Base-by-base conservation (phyloP, 2,329 filamentous ascomycete genomes). In the Microdochium bolleyi region DNA sequence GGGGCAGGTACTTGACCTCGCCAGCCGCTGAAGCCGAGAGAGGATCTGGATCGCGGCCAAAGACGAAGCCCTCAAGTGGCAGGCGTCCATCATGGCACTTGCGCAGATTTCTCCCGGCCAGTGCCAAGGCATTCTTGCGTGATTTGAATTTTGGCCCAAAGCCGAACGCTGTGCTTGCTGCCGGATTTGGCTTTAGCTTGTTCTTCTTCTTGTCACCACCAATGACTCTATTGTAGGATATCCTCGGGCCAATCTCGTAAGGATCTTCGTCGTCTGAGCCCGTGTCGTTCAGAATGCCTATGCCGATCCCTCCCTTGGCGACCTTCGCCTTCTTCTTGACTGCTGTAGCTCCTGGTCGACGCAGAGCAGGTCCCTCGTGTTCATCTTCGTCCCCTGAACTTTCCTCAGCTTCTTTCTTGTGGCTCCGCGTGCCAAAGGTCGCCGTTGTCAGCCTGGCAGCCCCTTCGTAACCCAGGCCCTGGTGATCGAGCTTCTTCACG, bases 261-360 rank as follows among this genome's bases (percentile, higher is more conserved):
- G 90, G 88, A 62, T 96, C 92, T 61, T 97, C 94, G 48, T 96
- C 92, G 59, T 97, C 94, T 3, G 92, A 96, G 11, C 91, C 92
- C 21, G 86, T 94, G 59, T 96, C 92, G 61, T 97, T 96, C 48
- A 97, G 71, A 1, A 96, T 77, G 0, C 92, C 92, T 14, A 96
- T 85, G 0, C 92, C 92, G 57, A 97, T 89, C 0, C 88, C 89
- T 2, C 87, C 82, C 51, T 77, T 77, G 1, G 62, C 65, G 54
- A 64, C 71, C 54, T 74, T 73, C 61, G 67, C 70, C 62, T 85
- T 87, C 53, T 82, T 80, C 51, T 75, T 77, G 2, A 57, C 54
- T 30, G 52, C 61, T n/a, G 62, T 62, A 11, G 19, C 19, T 22
- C 41, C 41, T 4, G 41, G 21, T 22, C 41, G 13, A 49, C 58